Percentiles rank a stretch among this genome's conserved stretches.
phyloP scores from a whole-genome alignment of 202 grass and related monocot species.

The Musa balbisiana region DNA sequence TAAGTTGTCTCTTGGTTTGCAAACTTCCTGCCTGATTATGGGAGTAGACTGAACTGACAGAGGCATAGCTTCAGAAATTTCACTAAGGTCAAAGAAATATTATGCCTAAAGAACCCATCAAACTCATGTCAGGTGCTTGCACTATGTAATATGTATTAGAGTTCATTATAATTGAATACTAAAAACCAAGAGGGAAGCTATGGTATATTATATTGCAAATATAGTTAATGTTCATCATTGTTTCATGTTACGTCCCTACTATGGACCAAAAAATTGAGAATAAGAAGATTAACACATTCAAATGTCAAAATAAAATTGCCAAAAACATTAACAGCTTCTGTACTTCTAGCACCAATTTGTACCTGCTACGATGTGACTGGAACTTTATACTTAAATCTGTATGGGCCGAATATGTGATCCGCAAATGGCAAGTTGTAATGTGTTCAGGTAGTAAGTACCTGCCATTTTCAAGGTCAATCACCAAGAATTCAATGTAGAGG shows the following conservation, averaged over 20 bases:
- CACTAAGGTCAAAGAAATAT: neutral
- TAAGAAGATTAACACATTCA: neutral
- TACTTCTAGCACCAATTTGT: slow-evolving; percentile 10
- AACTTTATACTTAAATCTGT: slow-evolving; percentile 93
- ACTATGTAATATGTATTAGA: neutral
- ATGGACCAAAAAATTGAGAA: neutral
- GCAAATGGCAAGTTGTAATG: slow-evolving; percentile 59
- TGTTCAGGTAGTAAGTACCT: slow-evolving; percentile 86
- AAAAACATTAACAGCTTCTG: neutral
- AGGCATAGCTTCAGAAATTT: too few relatives aligned
- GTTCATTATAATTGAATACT: neutral
- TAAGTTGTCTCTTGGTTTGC: neutral
- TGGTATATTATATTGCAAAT: neutral
- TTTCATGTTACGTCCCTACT: neutral
- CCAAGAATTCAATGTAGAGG: neutral
- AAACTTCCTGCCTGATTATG: neutral
- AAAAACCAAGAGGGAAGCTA: neutral
- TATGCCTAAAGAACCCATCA: neutral
- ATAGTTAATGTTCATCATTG: neutral
- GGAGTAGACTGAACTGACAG: neutral
- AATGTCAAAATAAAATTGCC: neutral
- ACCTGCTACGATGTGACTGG: slow-evolving; percentile 92
- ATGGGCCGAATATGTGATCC: slow-evolving; percentile 84
- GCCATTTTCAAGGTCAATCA: slow-evolving; percentile 18
- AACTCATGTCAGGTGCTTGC: neutral